Evolutionary conservation across 371 early-diverging fungal genomes (phyloP), one percentile per base, ranked within the genome.

Genomic region (Actinomucor elegans): DNA sequence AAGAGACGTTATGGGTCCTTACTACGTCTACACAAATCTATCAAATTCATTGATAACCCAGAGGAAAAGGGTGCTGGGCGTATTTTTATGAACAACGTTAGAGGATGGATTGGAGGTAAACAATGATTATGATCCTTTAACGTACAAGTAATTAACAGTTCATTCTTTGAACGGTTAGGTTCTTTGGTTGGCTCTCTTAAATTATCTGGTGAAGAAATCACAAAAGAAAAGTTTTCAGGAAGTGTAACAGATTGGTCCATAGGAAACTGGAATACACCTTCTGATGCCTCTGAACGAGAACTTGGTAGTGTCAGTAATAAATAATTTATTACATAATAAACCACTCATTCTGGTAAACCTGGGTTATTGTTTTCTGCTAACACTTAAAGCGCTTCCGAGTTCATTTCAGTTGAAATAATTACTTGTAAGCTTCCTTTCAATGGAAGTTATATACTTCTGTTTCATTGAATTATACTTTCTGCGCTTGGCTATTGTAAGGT

Each of bases 71-170:
- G 69, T 23, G 71, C 72, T 45, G 83, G 84, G 1, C 75, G 80
- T 24, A 80, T 88, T 1, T 91, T 89, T 57, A 76, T 75, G 67
- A 75, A 79, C 32, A 90, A 87, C 59, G 73, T 83, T 20, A 77
- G 86, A 14, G 75, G 85, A 6, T 91, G 92, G 92, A 77, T 90
- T 57, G 92, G 92, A 44, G 92, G 85, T 80, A 71, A 62, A 52
- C 32, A 7, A 8, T 9, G 18, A 2, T 15, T 37, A 14, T 18
- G 40, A 4, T n/a, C 0, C n/a, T 21, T 41, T 36, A 17, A 17
- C 23, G 7, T 27, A 15, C 0, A 4, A 27, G 20, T 14, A 27
- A 20, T 12, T n/a, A 2, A 4, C 0, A 31, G 20, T 1, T 18
- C 10, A 31, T 15, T 4, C 10, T 27, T 24, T 29, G 26, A 24